Base-by-base conservation (phyloP, 805 yeast species). In the Pichia heedii region DNA sequence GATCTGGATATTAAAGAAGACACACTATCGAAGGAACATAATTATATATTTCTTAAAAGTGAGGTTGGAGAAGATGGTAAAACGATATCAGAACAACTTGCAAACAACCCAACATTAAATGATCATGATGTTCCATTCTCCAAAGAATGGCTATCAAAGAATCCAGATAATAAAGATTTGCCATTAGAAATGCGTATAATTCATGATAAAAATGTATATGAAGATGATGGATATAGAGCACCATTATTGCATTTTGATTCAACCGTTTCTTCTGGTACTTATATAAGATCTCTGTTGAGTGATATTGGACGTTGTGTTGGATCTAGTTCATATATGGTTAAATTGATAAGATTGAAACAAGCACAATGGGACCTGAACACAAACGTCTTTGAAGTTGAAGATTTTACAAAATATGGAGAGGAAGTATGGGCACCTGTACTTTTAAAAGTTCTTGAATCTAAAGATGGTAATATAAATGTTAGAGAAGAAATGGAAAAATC, bases 191-290 rank as follows among this genome's bases (percentile, higher is more conserved):
- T 76, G 5, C 59, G 57, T 20, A 60, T 63, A 2, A 50, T 73
- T n/a, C 54, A 60, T 12, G 68, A 68, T 19, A 46, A 52, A 2
- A 67, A 66, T 7, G 49, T 48, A 3, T 60, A 55, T 20, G 50
- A 54, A 27, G 70, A 70, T 3, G 72, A 67, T 2, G 54, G 50
- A 3, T 71, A 68, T 45, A 69, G 73, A 48, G 79, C 86, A 2
- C 93, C 94, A 2, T 53, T 82, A 39, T 54, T 90, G 22, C 89
- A 83, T 53, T 76, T 93, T 51, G 74, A 72, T 15, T 76, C 94
- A 4, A 73, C 76, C 30, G 98, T 90, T 1, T 83, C 96, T 1
- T 87, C 97, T 0, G 99, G 99, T 1, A 93, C 97, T 0, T 93
- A 93, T 55, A 88, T 93, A 39, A 73, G 99, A 51, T 83, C 96